phyloP scores from a whole-genome alignment of 2,329 filamentous ascomycete species.

The Penicillium sp. region DNA sequence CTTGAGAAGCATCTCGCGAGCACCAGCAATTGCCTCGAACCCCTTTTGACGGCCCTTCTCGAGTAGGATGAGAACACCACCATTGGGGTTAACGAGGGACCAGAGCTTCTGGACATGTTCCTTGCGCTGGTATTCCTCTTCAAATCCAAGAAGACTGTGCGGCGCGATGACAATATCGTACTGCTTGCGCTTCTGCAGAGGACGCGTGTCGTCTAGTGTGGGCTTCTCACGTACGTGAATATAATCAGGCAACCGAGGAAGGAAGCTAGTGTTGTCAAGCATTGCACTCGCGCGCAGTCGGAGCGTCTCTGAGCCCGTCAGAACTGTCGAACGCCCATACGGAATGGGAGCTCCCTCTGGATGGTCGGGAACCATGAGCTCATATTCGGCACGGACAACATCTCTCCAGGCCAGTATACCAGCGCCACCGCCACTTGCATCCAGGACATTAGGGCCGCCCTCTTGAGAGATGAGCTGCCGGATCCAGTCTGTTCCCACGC shows the following conservation, averaged over 20 bases:
- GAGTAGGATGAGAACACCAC: conserved; percentile 81
- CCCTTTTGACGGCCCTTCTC: conserved; percentile 91
- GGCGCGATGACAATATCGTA: conserved; percentile 91
- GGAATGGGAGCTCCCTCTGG: conserved; percentile 45
- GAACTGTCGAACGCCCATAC: conserved; percentile 73
- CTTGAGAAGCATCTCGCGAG: conserved; percentile 75
- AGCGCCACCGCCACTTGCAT: conserved; percentile 64
- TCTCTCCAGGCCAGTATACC: conserved; percentile 67
- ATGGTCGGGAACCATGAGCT: conserved; percentile 58
- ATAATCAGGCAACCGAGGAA: conserved; percentile 89
- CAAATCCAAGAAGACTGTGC: conserved; percentile 75
- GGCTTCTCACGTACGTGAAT: conserved; percentile 62
- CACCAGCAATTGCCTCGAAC: conserved; percentile 87
- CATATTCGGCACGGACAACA: conserved; percentile 79
- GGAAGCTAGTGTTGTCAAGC: conserved; percentile 85
- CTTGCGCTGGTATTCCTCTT: conserved; percentile 75
- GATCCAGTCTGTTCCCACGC: conserved; percentile 62
- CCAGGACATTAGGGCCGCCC: conserved; percentile 60
- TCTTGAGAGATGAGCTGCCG: conserved; percentile 57
- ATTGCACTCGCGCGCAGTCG: conserved; percentile 74
- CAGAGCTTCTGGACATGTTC: conserved; percentile 84
- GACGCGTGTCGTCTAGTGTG: conserved; percentile 59
- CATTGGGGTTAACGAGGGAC: conserved; percentile 78
- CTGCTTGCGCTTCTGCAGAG: conserved; percentile 66
- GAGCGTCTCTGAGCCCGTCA: conserved; percentile 74